Evolutionary conservation across 768 basidiomycete genomes (phyloP), one percentile per base, ranked within the genome.

Genomic region (Clathrus columnatus): DNA sequence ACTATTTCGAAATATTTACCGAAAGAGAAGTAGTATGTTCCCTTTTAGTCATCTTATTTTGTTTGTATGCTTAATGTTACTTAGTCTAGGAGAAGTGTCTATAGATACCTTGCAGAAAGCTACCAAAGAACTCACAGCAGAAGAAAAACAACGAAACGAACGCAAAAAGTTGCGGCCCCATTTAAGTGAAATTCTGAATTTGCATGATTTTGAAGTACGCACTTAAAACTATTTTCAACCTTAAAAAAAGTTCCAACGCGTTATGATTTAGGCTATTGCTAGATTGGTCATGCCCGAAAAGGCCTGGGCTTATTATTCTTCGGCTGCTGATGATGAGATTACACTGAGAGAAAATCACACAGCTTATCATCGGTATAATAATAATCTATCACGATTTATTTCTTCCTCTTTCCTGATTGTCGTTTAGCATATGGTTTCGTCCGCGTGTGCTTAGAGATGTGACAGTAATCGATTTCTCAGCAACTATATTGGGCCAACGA

Each of bases 221-320:
- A 20, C 6, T 29, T 65, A 67, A 42, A 64, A 54, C 45, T 56
- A 14, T 51, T 50, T 47, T 50, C 50, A 30, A 44, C 32, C 45
- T 48, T 45, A 26, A 4, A 24, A 5, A 21, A 45, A 20, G 45
- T 27, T 30, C 20, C 50, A 30, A 23, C n/a, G 42, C 63, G 51
- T 62, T 50, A 27, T 41, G n/a, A 1, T 27, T 23, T 56, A 91
- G 89, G 79, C 87, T 17, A 83, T 98, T 51, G 93, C 91, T 7
- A 86, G 79, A 67, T 74, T 74, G 62, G 84, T 89, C 10, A 84
- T 98, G 75, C 71, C 83, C 1, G 84, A 86, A 29, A 90, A 91
- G 66, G 91, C 91, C 0, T 97, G 94, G 94, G 94, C 93, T 5
- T 94, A 94, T 67, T 94, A 97, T 64, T 91, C 88, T 0, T 93